Base-by-base conservation (phyloP, 2,329 filamentous ascomycete species). In the Neopestalotiopsis rosae region DNA sequence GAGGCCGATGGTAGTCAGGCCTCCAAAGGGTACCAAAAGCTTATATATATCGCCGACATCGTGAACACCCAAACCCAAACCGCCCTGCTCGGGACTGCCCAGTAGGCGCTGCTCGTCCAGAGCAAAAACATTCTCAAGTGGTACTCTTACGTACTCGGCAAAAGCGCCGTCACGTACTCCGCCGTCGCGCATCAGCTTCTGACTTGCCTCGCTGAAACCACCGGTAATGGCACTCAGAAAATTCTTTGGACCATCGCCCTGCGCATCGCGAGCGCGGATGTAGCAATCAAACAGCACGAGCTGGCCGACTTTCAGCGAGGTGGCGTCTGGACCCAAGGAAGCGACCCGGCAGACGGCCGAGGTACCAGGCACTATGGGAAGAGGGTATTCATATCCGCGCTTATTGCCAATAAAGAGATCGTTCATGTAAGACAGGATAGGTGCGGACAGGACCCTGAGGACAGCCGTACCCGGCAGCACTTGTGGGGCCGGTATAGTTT, bases 1-100 rank as follows among this genome's bases (percentile, higher is more conserved):
- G 5, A 87, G 63, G 5, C 79, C 69, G 17, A 74, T 38, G 24
- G 70, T 70, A 28, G 66, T 49, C 4, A 74, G 70, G 5, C 73
- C 73, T 6, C 72, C 73, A 42, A 71, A 74, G 2, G 73, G 71
- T 13, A 74, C 72, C 3, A 71, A 62, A 1, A 71, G 63, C 38
- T 70, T 68, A 57, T 68, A 67, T 1, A 73, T 63, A 10, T 65
- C 65, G 1, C 67, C 68, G 20, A 73, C 59, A 14, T 74, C 72
- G 52, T 72, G 69, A 6, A 71, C 56, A 65, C 67, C 65, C 38
- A 72, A 73, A 17, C 71, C 70, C 34, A 74, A 45, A 20, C 65
- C 52, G 14, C 62, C 66, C 9, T 20, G n/a, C n/a, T 24, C n/a
- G 6, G 59, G 59, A 38, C 34, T 62, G 13, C 59, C 59, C 1